Base-by-base conservation (phyloP, 73 alveolate species). In the Effrenium voratum region DNA sequence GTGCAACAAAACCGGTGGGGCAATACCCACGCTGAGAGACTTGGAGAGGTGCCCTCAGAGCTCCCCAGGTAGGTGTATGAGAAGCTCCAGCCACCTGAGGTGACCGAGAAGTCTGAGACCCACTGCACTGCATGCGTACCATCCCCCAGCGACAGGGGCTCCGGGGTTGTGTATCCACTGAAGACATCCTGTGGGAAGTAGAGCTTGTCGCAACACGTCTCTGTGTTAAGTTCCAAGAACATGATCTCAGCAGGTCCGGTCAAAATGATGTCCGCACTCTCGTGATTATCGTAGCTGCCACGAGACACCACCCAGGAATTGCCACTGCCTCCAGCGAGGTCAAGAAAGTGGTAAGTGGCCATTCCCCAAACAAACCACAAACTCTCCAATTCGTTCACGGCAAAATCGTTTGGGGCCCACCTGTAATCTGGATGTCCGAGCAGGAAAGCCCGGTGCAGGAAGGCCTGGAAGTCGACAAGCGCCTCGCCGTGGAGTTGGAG, bases 141-240 rank as follows among this genome's bases (percentile, higher is more conserved):
- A 28, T 90, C 96, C 32, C 76, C 49, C 50, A 90, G 49, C 76
- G 41, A 45, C 75, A 90, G 28, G 87, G 55, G 36, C 28, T 22
- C 73, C 5, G 96, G 96, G 5, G 46, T 28, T 2, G 72, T 90
- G 96, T 45, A 68, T 38, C 96, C 96, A n/a, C 87, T 63, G 57
- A 63, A 36, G 81, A 40, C 24, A 34, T n/a, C 45, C 36, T 30
- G 36, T 50, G 82, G 86, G 32, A 90, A 49, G 12, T 28, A 26
- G 43, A 90, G 86, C 96, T 90, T 90, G 76, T 90, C 96, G n/a
- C 96, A 90, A 52, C 96, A 90, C 5, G 75, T 49, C 96, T 90
- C 96, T 2, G 96, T 90, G 85, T 52, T 40, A 50, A 90, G 96
- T 52, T 28, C 2, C 8, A 75, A 66, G 46, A 90, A 90, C 34